These are phyloP conservation scores for Abrus pulchellus DNA, from an alignment of 306 rosid species.

Conservation along the genomic window DNA sequence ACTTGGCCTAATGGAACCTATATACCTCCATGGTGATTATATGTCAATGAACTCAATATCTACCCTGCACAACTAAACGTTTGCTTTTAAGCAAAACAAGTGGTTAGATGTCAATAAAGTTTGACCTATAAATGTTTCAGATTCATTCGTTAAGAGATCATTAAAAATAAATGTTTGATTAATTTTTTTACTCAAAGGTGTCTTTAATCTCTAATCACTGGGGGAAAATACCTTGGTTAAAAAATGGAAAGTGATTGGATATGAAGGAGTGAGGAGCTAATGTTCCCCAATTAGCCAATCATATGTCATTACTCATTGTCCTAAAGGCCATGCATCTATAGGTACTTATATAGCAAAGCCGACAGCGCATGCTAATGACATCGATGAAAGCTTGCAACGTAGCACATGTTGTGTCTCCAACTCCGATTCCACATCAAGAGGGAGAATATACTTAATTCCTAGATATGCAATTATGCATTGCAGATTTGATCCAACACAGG, in stretches of 20 bases:
- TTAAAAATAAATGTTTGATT: too few relatives aligned
- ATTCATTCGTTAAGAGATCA: too few relatives aligned
- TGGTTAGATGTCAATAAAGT: too few relatives aligned
- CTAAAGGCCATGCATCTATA: slow-evolving; percentile 31
- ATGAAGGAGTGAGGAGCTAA: slow-evolving; percentile 24
- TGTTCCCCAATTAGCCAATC: slow-evolving; percentile 37
- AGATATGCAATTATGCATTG: slow-evolving; percentile 35
- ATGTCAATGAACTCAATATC: too few relatives aligned
- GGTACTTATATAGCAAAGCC: slow-evolving; percentile 41
- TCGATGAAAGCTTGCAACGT: slow-evolving; percentile 41
- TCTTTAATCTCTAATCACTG: neutral
- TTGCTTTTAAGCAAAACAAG: too few relatives aligned
- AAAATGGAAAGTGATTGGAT: slow-evolving; percentile 22
- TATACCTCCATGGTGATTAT: too few relatives aligned
- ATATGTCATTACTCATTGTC: slow-evolving; percentile 39
- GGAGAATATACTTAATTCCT: slow-evolving; percentile 33
- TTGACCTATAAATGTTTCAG: too few relatives aligned
- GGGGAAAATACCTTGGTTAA: neutral
- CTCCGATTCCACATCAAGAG: neutral
- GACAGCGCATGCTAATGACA: slow-evolving; percentile 58
- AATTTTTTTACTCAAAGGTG: too few relatives aligned
- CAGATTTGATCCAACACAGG: slow-evolving; percentile 31
- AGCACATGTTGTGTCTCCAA: slow-evolving; percentile 54
- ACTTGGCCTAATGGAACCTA: too few relatives aligned
- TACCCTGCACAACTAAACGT: too few relatives aligned